Evolutionary conservation across 2,329 filamentous ascomycete genomes (phyloP).

Genomic region (Alternaria arborescens): DNA sequence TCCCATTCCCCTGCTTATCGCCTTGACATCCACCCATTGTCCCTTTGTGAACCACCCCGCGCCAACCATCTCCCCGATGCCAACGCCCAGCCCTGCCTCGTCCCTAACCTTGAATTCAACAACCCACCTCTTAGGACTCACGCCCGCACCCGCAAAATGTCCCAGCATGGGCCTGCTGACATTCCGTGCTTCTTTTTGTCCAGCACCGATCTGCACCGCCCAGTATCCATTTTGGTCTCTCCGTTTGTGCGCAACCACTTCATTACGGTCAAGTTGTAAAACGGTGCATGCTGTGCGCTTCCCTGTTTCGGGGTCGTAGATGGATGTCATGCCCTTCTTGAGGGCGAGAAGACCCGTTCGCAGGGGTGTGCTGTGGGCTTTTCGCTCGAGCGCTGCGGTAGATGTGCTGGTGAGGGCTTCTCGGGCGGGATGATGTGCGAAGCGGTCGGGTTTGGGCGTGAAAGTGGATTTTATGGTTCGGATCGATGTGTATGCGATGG

Average conservation of each 20-base stretch:
- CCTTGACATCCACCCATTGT: constrained; percentile 87
- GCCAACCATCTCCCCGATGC: constrained; percentile 76
- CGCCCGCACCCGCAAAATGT: constrained; percentile 82
- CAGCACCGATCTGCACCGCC: constrained; percentile 88
- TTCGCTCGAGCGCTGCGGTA: constrained; percentile 67
- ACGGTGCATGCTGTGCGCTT: constrained; percentile 87
- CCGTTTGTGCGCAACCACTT: constrained; percentile 89
- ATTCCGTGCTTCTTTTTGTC: constrained; percentile 76
- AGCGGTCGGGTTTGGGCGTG: constrained; percentile 60
- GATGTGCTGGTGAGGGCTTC: constrained; percentile 64
- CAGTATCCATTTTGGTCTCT: constrained; percentile 84
- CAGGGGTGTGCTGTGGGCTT: constrained; percentile 65
- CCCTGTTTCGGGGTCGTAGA: constrained; percentile 80
- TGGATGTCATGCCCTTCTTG: constrained; percentile 95
- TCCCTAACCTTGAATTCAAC: constrained; percentile 87
- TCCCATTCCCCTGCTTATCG: constrained; percentile 84
- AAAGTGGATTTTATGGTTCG: constrained; percentile 65
- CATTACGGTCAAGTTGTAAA: constrained; percentile 89
- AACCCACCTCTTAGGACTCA: constrained; percentile 84
- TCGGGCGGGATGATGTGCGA: constrained; percentile 61
- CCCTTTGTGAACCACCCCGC: constrained; percentile 93
- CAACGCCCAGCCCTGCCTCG: constrained; percentile 73
- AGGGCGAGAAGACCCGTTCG: constrained; percentile 84
- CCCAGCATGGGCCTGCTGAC: constrained; percentile 84
- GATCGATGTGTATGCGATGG: constrained; percentile 34